Conservation (phyloP, 2,329 filamentous ascomycete species). For the Penicillium palitans region DNA sequence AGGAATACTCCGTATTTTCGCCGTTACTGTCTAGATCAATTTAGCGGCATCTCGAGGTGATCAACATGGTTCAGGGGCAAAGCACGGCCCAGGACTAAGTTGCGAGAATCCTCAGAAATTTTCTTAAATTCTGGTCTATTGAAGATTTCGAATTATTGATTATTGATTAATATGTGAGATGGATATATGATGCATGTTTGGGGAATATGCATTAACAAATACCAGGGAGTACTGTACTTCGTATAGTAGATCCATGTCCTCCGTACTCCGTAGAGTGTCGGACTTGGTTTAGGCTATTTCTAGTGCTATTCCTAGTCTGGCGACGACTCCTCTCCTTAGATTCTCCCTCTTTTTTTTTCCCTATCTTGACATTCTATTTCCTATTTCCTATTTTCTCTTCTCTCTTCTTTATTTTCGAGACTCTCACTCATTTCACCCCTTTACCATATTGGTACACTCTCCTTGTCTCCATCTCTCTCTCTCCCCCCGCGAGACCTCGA, state of each 20-base stretch:
- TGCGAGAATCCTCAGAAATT: background rate
- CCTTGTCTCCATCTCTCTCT: background rate
- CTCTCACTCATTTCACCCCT: background rate
- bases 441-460: background rate
- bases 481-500: constrained; percentile 2
- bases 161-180: constrained; percentile 8
- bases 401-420: background rate
- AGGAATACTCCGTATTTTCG: background rate
- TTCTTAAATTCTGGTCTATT: background rate
- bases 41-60: constrained; percentile 6
- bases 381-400: background rate
- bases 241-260: background rate
- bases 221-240: background rate
- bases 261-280: background rate
- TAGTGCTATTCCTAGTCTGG: constrained; percentile 1
- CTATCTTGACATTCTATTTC: background rate
- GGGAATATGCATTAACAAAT: background rate
- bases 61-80: constrained; percentile 14
- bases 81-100: constrained; percentile 4
- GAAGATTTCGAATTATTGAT: background rate
- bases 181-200: background rate
- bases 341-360: background rate
- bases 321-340: background rate
- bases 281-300: constrained; percentile 3
- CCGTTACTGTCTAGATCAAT: background rate